phyloP scores from a whole-genome alignment of 805 yeast species.

The Blastobotrys mokoenaii region DNA sequence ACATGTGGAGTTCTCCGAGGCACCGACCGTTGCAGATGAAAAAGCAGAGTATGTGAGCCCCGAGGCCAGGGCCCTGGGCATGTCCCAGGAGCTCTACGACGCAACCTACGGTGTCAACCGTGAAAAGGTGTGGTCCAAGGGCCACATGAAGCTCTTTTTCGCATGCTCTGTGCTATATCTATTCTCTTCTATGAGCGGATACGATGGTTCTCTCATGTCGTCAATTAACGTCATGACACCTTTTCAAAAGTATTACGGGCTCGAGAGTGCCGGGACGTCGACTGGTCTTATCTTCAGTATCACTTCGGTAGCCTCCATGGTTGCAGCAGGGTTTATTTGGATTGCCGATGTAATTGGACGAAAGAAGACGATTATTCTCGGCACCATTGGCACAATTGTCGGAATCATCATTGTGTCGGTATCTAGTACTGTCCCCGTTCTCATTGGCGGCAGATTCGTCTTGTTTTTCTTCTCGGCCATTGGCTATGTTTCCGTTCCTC shows the following conservation, averaged over 20 bases:
- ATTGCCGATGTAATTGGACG: conserved; percentile 12
- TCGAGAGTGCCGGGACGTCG: conserved; percentile 7
- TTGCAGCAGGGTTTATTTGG: conserved; percentile 13
- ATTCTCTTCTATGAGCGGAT: conserved; percentile 13
- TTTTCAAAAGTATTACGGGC: conserved; percentile 9
- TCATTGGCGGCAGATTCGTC: conserved; percentile 15
- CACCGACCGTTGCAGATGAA: background rate
- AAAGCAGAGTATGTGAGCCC: background rate
- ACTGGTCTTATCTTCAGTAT: conserved; percentile 15
- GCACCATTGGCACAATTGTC: conserved; percentile 11
- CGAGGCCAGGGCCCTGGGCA: conserved; percentile 3
- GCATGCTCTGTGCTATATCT: conserved; percentile 10
- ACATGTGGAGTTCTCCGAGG: background rate
- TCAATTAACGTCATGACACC: conserved; percentile 12
- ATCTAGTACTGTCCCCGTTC: conserved; percentile 6
- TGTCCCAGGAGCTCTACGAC: conserved; percentile 5
- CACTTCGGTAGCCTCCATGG: conserved; percentile 12
- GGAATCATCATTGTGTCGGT: conserved; percentile 11
- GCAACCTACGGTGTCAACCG: conserved; percentile 3
- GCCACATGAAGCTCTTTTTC: conserved; percentile 8
- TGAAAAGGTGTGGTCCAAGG: conserved; percentile 4
- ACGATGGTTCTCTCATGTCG: conserved; percentile 16
- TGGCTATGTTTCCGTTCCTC: conserved; percentile 12
- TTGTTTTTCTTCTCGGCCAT: conserved; percentile 11
- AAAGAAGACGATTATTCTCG: conserved; percentile 8